Evolutionary conservation across 805 yeast genomes (phyloP).

Genomic region (Kodamaea leandrae): DNA sequence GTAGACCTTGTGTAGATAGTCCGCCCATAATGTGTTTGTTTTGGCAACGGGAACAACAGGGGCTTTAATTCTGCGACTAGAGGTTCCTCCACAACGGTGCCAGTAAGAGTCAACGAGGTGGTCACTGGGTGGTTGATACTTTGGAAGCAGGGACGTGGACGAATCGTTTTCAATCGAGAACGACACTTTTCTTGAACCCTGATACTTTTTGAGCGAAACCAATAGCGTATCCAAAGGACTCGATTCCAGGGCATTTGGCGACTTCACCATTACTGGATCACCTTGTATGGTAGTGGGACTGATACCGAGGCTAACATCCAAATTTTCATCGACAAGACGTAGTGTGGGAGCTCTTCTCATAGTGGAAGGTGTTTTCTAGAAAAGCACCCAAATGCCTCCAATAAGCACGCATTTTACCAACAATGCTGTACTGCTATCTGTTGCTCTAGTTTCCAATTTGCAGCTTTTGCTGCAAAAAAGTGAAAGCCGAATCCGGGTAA

Average conservation of each 20-base stretch:
- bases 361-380: background rate
- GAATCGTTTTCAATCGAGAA: too few relatives aligned
- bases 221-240: background rate
- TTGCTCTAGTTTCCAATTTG: too few relatives aligned
- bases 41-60: constrained; percentile 8
- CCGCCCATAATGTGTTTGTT: constrained; percentile 27
- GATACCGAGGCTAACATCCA: background rate
- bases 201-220: background rate
- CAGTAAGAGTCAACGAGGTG: background rate
- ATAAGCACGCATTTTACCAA: too few relatives aligned
- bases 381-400: too few relatives aligned
- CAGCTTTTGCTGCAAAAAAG: background rate
- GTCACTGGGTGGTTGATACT: constrained; percentile 12
- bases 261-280: background rate
- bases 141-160: constrained; percentile 2
- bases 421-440: too few relatives aligned
- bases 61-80: background rate
- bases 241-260: background rate
- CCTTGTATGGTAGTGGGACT: background rate
- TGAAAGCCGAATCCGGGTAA: constrained; percentile 7
- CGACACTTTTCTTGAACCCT: too few relatives aligned
- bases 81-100: background rate
- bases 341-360: background rate
- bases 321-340: background rate
- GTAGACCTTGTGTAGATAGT: constrained; percentile 21